A percentile compares a stretch with the other conserved stretches of the same genome.
Conservation (phyloP, 495 filamentous ascomycete species). For the Sporormia fimetaria region DNA sequence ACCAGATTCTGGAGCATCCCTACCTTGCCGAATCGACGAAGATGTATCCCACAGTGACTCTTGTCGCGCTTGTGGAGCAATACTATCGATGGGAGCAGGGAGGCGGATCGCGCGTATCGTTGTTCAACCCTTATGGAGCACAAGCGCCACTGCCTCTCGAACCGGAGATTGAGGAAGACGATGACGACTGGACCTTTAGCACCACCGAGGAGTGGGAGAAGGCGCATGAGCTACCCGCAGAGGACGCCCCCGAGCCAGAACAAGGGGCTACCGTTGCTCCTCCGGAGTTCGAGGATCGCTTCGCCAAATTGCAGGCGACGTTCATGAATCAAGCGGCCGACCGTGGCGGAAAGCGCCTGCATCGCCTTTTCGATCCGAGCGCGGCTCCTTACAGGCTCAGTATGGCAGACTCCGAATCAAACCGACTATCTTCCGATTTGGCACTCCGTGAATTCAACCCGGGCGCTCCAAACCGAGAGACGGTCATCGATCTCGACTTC, state of each 20-base stretch:
- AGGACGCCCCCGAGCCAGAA: conserved; percentile 3
- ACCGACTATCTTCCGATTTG: conserved; percentile 27
- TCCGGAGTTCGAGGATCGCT: conserved; percentile 21
- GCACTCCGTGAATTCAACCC: conserved; percentile 29
- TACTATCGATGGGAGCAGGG: conserved; percentile 79
- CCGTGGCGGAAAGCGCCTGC: conserved; percentile 22
- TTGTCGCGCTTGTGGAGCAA: conserved; percentile 61
- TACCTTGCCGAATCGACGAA: conserved; percentile 54
- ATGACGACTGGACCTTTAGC: conserved; percentile 87
- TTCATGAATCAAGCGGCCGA: conserved; percentile 24
- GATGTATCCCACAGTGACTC: conserved; percentile 50
- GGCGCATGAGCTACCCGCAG: conserved; percentile 20
- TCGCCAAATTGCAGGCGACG: conserved; percentile 20
- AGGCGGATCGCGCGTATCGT: conserved; percentile 71
- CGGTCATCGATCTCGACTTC: conserved; percentile 40
- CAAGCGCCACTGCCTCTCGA: conserved; percentile 44
- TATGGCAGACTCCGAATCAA: conserved; percentile 7
- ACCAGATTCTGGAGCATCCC: conserved; percentile 51
- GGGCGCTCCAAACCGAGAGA: conserved; percentile 29
- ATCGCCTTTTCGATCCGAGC: conserved; percentile 30
- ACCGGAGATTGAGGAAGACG: conserved; percentile 34
- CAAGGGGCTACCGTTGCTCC: conserved; percentile 18
- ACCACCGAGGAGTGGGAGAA: conserved; percentile 76
- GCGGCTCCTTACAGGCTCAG: conserved; percentile 19
- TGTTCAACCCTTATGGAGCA: conserved; percentile 69